Conservation (phyloP, 2,329 filamentous ascomycete species). For the Chaetomium sp. region DNA sequence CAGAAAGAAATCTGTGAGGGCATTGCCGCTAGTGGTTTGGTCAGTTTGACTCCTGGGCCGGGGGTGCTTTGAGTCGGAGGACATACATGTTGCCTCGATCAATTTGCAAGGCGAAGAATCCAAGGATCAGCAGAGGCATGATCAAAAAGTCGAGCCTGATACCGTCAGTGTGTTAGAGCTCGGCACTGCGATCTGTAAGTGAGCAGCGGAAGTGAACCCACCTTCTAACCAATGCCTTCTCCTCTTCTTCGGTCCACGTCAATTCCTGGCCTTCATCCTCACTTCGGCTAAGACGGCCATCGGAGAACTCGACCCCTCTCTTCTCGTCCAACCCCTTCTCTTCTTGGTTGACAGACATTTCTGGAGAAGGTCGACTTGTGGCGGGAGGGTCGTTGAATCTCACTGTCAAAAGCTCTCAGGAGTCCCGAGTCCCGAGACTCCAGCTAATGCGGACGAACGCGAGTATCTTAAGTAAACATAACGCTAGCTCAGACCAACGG, state of each 20-base stretch:
- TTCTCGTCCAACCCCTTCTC: conserved; percentile 12
- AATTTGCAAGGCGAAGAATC: conserved; percentile 38
- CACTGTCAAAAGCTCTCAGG: neutral
- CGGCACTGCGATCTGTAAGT: neutral
- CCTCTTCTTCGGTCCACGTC: conserved; percentile 21
- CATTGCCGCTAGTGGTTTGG: conserved; percentile 36
- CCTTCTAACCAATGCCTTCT: conserved; percentile 20
- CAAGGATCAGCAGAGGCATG: conserved; percentile 37
- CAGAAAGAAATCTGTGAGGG: conserved; percentile 45
- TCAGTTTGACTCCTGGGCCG: neutral
- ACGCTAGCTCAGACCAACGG: too few species aligned
- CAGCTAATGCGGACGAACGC: too few species aligned
- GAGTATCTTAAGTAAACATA: too few species aligned
- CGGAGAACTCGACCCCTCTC: conserved; percentile 7
- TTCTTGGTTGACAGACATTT: neutral
- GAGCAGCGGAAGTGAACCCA: neutral
- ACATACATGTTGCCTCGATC: conserved; percentile 33
- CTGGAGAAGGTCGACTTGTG: too few species aligned
- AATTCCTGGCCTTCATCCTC: conserved; percentile 18
- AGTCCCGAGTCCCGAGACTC: too few species aligned
- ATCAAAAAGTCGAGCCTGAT: conserved; percentile 36
- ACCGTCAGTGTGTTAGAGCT: neutral
- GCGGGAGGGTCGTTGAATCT: neutral
- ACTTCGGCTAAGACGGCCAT: conserved; percentile 14
- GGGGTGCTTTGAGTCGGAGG: neutral